Percentiles rank a stretch among this genome's conserved stretches.
Evolutionary conservation across 1,284 basidiomycete genomes (phyloP).

Genomic region (Coriolopsis trogii): DNA sequence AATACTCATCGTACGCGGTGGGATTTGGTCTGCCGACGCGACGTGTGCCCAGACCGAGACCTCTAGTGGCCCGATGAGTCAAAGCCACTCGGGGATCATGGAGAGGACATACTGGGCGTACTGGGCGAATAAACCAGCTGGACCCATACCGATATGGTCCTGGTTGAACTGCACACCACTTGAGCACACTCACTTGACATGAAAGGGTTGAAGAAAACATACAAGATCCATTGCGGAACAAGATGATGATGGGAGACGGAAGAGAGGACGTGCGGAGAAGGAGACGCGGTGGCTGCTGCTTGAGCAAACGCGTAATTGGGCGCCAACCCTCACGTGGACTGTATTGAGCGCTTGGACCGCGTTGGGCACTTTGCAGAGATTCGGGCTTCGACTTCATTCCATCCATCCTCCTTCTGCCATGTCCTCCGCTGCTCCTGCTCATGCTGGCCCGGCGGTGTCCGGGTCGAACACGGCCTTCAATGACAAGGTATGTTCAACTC

Average conservation of each 20-base stretch:
- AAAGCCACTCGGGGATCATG: not conserved
- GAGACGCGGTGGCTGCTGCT: constrained; percentile 14
- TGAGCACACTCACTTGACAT: not conserved
- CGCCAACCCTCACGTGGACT: constrained; percentile 21
- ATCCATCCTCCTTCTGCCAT: constrained; percentile 15
- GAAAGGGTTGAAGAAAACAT: constrained; percentile 30
- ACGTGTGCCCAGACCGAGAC: constrained; percentile 53
- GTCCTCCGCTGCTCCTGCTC: constrained; percentile 44
- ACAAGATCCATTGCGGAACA: constrained; percentile 62
- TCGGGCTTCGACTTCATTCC: constrained; percentile 8
- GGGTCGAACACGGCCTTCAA: constrained; percentile 78
- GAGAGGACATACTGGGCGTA: constrained; percentile 53
- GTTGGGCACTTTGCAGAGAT: constrained; percentile 12
- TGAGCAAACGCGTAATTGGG: constrained; percentile 26
- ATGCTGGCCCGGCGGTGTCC: constrained; percentile 20
- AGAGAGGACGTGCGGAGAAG: not conserved
- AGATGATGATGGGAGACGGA: constrained; percentile 9
- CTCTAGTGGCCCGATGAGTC: constrained; percentile 38
- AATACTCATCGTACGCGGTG: constrained; percentile 77
- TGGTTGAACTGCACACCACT: constrained; percentile 52
- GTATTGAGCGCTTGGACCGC: constrained; percentile 14
- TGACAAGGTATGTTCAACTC: constrained; percentile 62
- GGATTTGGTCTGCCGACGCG: constrained; percentile 54
- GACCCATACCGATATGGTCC: constrained; percentile 49
- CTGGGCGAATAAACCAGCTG: constrained; percentile 58